These are phyloP conservation scores for Panicum virgatum DNA, from an alignment of 202 grass and related monocot genomes.

Conservation along the genomic window DNA sequence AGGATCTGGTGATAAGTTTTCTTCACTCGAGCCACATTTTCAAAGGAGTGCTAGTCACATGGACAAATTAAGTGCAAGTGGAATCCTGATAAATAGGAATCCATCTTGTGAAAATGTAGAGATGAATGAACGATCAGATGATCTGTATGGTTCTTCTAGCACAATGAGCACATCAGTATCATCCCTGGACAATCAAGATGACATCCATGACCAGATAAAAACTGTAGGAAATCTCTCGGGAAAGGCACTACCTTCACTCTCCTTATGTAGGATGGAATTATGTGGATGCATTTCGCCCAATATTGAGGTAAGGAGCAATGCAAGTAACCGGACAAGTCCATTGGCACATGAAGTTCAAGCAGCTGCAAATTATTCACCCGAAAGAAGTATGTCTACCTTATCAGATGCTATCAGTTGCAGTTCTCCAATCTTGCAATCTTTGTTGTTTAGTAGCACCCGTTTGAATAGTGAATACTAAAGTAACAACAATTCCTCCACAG, in stretches of 20 bases:
- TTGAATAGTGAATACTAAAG: neutral
- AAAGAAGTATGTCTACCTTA: conserved; percentile 50
- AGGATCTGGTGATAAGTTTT: conserved; percentile 21
- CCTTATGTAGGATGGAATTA: neutral
- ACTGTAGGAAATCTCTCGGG: neutral
- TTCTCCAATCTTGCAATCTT: conserved; percentile 36
- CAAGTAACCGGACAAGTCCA: conserved; percentile 4
- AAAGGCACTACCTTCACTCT: conserved; percentile 4
- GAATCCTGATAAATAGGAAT: conserved; percentile 4
- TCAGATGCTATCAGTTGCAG: conserved; percentile 37
- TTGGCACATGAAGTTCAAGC: conserved; percentile 15
- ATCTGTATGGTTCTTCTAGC: conserved; percentile 16
- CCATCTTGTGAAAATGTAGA: conserved; percentile 41
- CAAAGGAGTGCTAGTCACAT: conserved; percentile 5
- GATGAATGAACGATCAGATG: conserved; percentile 18
- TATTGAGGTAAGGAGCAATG: neutral
- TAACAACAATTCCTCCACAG: neutral
- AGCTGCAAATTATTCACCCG: conserved; percentile 48
- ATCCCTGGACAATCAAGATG: conserved; percentile 5
- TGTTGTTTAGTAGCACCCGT: neutral
- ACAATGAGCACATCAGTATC: conserved; percentile 12
- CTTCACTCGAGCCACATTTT: conserved; percentile 17
- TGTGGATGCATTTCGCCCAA: neutral
- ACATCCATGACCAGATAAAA: neutral
- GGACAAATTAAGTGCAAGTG: neutral